Conservation (phyloP, 768 basidiomycete species). For the Russula griseocarnosa region DNA sequence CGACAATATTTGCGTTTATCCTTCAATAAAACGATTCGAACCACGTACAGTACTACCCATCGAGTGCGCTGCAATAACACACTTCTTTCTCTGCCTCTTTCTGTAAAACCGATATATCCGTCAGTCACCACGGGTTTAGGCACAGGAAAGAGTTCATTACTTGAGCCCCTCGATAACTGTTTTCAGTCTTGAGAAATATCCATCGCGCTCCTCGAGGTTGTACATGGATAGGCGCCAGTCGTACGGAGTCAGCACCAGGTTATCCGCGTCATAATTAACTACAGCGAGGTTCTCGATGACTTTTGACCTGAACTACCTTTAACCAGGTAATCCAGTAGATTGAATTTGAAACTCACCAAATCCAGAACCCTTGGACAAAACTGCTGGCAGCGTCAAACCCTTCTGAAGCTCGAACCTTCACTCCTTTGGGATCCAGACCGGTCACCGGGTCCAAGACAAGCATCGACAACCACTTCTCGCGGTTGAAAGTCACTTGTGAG, state of each 20-base stretch:
- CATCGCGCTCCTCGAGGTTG: slow-evolving; percentile 89
- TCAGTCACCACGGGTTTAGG: not conserved
- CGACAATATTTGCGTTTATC: not conserved
- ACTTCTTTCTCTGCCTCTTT: slow-evolving; percentile 65
- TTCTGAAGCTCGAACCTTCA: slow-evolving; percentile 87
- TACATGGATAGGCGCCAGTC: slow-evolving; percentile 88
- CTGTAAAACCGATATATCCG: slow-evolving; percentile 36
- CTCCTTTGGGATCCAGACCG: slow-evolving; percentile 81
- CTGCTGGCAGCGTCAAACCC: slow-evolving; percentile 87
- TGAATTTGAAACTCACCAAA: slow-evolving; percentile 54
- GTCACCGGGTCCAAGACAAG: slow-evolving; percentile 90
- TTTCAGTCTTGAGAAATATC: slow-evolving; percentile 84
- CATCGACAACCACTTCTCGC: slow-evolving; percentile 84
- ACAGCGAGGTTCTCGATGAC: slow-evolving; percentile 93
- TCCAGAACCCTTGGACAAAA: slow-evolving; percentile 91
- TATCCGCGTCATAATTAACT: slow-evolving; percentile 89
- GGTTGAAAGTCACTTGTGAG: slow-evolving; percentile 76
- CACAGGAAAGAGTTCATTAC: slow-evolving; percentile 34
- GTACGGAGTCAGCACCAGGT: slow-evolving; percentile 78
- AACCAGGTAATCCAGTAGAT: not conserved
- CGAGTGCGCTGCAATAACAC: slow-evolving; percentile 80
- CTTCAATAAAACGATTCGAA: not conserved
- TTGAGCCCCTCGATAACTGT: slow-evolving; percentile 74
- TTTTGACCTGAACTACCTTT: slow-evolving; percentile 57
- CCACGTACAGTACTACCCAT: slow-evolving; percentile 77